A percentile compares a stretch with the other conserved stretches of the same genome.
Evolutionary conservation across 352 stramenopile genomes (phyloP).

Genomic region (Phytophthora megakarya): DNA sequence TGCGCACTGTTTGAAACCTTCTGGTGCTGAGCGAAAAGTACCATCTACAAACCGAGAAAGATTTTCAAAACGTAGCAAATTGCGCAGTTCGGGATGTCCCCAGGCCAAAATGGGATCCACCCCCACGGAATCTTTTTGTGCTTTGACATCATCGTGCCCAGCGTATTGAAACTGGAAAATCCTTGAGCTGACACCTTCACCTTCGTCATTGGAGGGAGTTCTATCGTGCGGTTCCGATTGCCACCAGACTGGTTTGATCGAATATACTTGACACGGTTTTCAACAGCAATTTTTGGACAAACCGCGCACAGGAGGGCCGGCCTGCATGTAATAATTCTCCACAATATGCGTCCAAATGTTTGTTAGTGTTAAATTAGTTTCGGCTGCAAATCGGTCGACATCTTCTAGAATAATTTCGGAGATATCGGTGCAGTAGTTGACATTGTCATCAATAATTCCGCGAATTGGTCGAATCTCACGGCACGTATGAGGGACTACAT

Average conservation of each 20-base stretch:
- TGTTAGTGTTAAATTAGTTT: neutral
- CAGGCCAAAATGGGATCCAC: neutral
- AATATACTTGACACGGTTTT: neutral
- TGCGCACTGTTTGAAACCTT: constrained; percentile 6
- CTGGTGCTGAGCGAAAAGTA: neutral
- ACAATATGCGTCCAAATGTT: neutral
- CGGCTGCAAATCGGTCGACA: neutral
- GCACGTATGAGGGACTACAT: neutral
- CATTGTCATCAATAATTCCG: no score
- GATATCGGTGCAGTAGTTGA: neutral
- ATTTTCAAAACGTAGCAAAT: constrained; percentile 7
- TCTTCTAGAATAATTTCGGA: neutral
- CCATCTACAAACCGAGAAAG: constrained; percentile 7
- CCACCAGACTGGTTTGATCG: constrained; percentile 1
- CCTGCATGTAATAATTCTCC: constrained; percentile 4
- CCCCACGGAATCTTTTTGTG: neutral
- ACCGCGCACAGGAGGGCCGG: neutral
- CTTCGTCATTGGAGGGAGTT: constrained; percentile 4
- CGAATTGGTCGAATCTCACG: neutral
- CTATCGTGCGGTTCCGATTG: neutral
- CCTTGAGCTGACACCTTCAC: neutral
- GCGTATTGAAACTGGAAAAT: constrained; percentile 11
- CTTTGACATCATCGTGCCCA: constrained; percentile 1
- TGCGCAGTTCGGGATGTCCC: constrained; percentile 1
- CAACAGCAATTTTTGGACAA: neutral